Base-by-base conservation (phyloP, 306 rosid species). In the Vachellia collinsii region DNA sequence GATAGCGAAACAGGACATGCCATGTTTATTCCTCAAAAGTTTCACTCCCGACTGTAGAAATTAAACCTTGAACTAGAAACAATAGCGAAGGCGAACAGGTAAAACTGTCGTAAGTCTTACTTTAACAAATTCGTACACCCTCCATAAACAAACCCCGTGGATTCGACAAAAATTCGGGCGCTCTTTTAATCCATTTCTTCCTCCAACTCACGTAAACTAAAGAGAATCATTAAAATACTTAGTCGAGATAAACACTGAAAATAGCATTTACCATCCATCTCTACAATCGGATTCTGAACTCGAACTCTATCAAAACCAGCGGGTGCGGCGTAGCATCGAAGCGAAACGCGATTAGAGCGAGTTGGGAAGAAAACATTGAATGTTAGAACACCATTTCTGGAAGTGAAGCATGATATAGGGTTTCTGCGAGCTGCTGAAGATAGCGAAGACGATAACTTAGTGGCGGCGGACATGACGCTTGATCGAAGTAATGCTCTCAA, bases 271-370 rank as follows among this genome's bases (percentile, higher is more conserved):
- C 99, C 99, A 88, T 95, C 98, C 97, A 95, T 93, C 88, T 95
- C 99, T 39, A 95, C 99, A 6, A 93, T 80, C 51, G 99, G 98
- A 88, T 90, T 93, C 88, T 71, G 82, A 70, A 95, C 98, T 4
- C 36, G 87, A 77, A 95, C 74, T 80, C 83, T 84, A 38, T 85
- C 76, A 56, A 68, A 85, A 14, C 74, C 82, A 56, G 91, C 1
- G 46, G 84, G 79, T 14, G 96, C 70, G 20, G 98, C 93, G 82
- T 72, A 92, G 90, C 92, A 91, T 65, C 98, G 94, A 42, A 88
- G 86, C 16, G 96, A 88, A 64, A 83, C 44, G 53, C 64, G 81
- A 77, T 83, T 53, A 29, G 58, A 63, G 82, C 84, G 65, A 34
- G 82, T 1, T 23, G 91, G 56, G 84, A 89, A 90, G 13, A 91